These are phyloP conservation scores for Pecoramyces ruminantium DNA, from an alignment of 192 early-diverging fungal genomes.

Conservation along the genomic window DNA sequence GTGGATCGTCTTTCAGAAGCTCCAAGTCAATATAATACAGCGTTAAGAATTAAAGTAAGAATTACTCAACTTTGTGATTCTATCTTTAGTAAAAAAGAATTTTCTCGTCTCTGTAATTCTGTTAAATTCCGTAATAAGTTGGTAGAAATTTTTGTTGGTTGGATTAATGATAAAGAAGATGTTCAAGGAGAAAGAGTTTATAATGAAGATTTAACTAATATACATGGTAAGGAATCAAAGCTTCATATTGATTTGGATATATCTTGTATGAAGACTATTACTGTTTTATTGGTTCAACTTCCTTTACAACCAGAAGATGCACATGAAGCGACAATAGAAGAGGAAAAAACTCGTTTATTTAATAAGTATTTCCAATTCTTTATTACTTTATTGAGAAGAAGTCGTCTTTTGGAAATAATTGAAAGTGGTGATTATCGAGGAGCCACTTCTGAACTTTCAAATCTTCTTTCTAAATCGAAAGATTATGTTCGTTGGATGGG, in stretches of 20 bases:
- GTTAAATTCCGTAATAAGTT: constrained; percentile 54
- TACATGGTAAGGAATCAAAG: constrained; percentile 16
- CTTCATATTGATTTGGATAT: constrained; percentile 59
- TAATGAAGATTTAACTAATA: background rate
- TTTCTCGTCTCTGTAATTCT: constrained; percentile 52
- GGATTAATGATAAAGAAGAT: constrained; percentile 29
- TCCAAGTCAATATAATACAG: constrained; percentile 14
- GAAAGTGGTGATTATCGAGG: constrained; percentile 3
- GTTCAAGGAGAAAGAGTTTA: background rate
- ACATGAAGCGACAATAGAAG: constrained; percentile 33
- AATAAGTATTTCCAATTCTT: constrained; percentile 63
- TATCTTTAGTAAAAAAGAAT: constrained; percentile 54
- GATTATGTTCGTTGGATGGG: constrained; percentile 42
- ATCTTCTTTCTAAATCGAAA: constrained; percentile 31
- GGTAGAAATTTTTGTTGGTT: constrained; percentile 52
- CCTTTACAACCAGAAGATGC: constrained; percentile 50
- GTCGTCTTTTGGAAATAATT: constrained; percentile 1
- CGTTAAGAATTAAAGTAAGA: constrained; percentile 51
- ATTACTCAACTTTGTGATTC: constrained; percentile 62
- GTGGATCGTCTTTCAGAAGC: constrained; percentile 31
- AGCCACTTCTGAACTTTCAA: constrained; percentile 9
- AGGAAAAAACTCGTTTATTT: constrained; percentile 47
- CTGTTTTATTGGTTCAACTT: constrained; percentile 44
- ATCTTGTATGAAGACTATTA: constrained; percentile 59
- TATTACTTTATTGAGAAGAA: constrained; percentile 47